Evolutionary conservation across 768 basidiomycete species (phyloP).

Genomic region (Suillus subluteus): DNA sequence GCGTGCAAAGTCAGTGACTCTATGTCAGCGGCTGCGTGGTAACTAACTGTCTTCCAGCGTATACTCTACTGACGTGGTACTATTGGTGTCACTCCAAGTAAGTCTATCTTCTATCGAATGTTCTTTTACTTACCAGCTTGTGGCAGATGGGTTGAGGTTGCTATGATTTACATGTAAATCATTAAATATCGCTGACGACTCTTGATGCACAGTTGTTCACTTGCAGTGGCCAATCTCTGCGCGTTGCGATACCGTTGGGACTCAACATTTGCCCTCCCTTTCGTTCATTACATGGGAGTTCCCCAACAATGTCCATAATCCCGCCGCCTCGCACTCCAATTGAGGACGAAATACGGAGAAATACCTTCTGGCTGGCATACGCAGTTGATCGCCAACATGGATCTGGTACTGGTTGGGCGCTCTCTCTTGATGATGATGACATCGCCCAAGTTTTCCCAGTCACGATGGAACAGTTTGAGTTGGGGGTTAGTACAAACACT

Average conservation of each 20-base stretch:
- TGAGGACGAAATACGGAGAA: constrained; percentile 74
- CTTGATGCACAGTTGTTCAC: constrained; percentile 54
- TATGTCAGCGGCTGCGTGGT: not conserved
- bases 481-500: constrained; percentile 49
- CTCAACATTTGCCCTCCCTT: constrained; percentile 72
- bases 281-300: constrained; percentile 62
- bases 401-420: constrained; percentile 71
- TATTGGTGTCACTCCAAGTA: constrained; percentile 76
- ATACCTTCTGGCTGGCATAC: constrained; percentile 77
- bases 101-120: constrained; percentile 19
- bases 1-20: constrained; percentile 56
- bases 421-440: constrained; percentile 73
- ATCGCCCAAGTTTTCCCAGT: constrained; percentile 73
- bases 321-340: constrained; percentile 60
- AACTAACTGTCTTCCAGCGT: constrained; percentile 42
- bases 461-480: constrained; percentile 59
- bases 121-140: not conserved
- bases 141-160: constrained; percentile 74
- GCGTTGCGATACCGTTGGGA: constrained; percentile 65
- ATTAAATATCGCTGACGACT: constrained; percentile 13
- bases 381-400: constrained; percentile 68
- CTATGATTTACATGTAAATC: constrained; percentile 12
- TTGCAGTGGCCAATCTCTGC: constrained; percentile 57
- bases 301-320: constrained; percentile 61
- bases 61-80: constrained; percentile 69